These are phyloP conservation scores for Diutina rugosa DNA, from an alignment of 1,139 yeast genomes.

Conservation along the genomic window DNA sequence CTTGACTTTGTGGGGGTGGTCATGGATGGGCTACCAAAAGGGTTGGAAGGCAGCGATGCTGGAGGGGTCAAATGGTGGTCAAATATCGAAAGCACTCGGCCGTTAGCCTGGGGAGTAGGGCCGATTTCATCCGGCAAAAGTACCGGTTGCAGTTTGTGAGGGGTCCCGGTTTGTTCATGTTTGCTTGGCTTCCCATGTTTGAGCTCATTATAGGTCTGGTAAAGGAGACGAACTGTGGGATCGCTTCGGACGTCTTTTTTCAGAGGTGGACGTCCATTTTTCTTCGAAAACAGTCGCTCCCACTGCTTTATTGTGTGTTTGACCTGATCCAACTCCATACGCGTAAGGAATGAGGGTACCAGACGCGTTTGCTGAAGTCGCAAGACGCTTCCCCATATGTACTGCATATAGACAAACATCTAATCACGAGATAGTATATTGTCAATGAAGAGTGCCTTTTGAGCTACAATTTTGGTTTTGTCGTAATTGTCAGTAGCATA, in stretches of 20 bases:
- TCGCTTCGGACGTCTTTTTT: conserved; percentile 40
- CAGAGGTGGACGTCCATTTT: conserved; percentile 36
- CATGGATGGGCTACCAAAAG: conserved; percentile 7
- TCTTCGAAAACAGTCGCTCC: conserved; percentile 39
- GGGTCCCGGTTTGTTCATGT: background rate
- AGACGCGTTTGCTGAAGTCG: background rate
- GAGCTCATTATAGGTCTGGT: conserved; percentile 27
- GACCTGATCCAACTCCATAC: background rate
- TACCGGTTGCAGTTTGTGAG: conserved; percentile 2
- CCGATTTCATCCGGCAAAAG: conserved; percentile 31
- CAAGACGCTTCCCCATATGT: too few species aligned
- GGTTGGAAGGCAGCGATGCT: background rate
- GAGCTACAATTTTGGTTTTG: too few species aligned
- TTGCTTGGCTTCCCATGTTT: conserved; percentile 7
- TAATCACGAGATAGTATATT: too few species aligned
- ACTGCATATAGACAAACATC: too few species aligned
- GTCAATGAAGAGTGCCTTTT: too few species aligned
- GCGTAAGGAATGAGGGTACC: background rate
- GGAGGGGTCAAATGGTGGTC: conserved; percentile 15
- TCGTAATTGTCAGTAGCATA: too few species aligned
- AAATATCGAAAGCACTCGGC: conserved; percentile 54
- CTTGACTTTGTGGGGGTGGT: conserved; percentile 21
- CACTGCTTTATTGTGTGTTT: conserved; percentile 35
- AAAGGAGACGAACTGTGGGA: conserved; percentile 25
- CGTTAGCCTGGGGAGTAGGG: conserved; percentile 68